Evolutionary conservation across 192 early-diverging fungal genomes (phyloP).

Genomic region (Backusella sp.): DNA sequence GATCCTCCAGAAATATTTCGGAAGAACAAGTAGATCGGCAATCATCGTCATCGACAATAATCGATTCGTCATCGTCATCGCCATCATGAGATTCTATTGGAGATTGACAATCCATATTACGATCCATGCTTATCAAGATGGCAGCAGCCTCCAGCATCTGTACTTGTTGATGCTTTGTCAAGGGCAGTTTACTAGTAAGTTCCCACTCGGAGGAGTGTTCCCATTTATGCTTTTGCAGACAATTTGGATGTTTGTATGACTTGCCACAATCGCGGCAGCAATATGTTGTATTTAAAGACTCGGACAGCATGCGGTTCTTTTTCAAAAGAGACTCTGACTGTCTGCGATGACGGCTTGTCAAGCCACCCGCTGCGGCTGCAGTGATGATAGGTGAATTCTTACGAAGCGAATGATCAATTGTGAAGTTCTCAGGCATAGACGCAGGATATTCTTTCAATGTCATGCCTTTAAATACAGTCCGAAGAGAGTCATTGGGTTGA

Average conservation of each 20-base stretch:
- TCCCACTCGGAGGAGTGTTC: conserved; percentile 67
- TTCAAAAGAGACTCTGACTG: neutral
- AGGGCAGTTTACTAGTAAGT: conserved; percentile 51
- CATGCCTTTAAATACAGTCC: conserved; percentile 16
- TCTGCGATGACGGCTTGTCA: neutral
- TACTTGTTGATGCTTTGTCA: conserved; percentile 68
- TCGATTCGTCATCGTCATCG: conserved; percentile 7
- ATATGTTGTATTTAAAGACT: neutral
- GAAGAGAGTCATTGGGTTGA: conserved; percentile 12
- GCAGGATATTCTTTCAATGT: conserved; percentile 13
- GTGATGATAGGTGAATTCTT: conserved; percentile 5
- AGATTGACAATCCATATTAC: neutral
- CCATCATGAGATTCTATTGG: neutral
- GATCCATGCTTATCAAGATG: conserved; percentile 54
- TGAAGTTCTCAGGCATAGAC: conserved; percentile 29
- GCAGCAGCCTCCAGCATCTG: conserved; percentile 65
- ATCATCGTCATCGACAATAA: conserved; percentile 8
- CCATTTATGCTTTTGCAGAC: conserved; percentile 64
- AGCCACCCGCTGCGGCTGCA: conserved; percentile 12
- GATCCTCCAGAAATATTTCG: conserved; percentile 6
- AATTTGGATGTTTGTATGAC: conserved; percentile 62
- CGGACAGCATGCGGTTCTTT: conserved; percentile 6
- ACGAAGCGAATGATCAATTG: conserved; percentile 24
- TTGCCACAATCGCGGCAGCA: conserved; percentile 61
- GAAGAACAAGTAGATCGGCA: neutral